These are phyloP conservation scores for Neotropicomus parvogracilis DNA, from an alignment of 1,284 basidiomycete species.

Conservation along the genomic window DNA sequence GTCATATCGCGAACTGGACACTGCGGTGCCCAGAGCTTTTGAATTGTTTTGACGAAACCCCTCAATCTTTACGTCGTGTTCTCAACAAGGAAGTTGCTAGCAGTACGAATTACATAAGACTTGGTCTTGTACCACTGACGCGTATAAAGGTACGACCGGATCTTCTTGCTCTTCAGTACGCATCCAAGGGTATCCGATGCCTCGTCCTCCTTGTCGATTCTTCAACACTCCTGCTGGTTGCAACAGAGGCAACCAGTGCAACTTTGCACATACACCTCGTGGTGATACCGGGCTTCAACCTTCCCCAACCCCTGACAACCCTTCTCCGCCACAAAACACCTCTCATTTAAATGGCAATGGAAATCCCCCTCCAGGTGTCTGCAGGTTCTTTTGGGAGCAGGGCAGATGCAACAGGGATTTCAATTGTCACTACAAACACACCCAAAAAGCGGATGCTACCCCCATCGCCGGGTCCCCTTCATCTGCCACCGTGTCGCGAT, in stretches of 20 bases:
- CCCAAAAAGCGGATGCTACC: constrained; percentile 17
- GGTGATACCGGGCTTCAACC: background rate
- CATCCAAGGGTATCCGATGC: constrained; percentile 13
- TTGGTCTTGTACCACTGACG: constrained; percentile 12
- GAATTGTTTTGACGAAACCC: no score
- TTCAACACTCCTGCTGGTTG: constrained; percentile 41
- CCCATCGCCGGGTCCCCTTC: constrained; percentile 1
- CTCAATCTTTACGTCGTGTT: no score
- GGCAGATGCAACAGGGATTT: constrained; percentile 50
- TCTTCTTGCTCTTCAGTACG: background rate
- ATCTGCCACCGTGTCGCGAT: background rate
- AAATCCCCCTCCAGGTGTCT: constrained; percentile 33
- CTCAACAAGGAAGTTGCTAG: background rate
- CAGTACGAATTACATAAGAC: constrained; percentile 14
- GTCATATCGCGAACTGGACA: no score
- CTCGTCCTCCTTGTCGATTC: constrained; percentile 37
- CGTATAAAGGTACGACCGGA: background rate
- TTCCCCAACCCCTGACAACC: constrained; percentile 5
- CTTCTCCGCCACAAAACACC: constrained; percentile 4
- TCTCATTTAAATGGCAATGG: constrained; percentile 10
- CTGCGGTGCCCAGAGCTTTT: no score
- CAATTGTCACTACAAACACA: constrained; percentile 46
- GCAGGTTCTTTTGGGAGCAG: constrained; percentile 49
- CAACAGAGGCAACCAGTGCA: constrained; percentile 37
- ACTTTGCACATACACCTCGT: constrained; percentile 23